Evolutionary conservation across 2,329 filamentous ascomycete species (phyloP).

Genomic region (Dactylellina haptotyla): DNA sequence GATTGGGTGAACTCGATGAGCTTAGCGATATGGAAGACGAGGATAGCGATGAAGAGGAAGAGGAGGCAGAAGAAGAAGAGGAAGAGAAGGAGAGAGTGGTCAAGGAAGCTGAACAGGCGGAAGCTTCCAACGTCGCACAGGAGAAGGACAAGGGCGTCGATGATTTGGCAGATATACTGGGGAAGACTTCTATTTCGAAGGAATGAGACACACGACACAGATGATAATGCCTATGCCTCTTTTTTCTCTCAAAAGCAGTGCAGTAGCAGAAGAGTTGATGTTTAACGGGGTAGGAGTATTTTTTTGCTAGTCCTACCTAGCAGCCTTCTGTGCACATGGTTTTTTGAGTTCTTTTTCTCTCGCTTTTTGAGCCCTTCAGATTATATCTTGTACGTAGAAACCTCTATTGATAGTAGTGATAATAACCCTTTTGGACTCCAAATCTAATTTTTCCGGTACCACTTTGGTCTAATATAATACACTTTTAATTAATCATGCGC

Average conservation of each 20-base stretch:
- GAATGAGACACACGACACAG: background rate
- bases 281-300: too few relatives aligned
- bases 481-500: constrained; percentile 25
- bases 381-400: constrained; percentile 12
- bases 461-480: background rate
- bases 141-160: constrained; percentile 65
- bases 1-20: constrained; percentile 81
- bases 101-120: constrained; percentile 76
- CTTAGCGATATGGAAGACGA: constrained; percentile 88
- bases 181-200: constrained; percentile 54
- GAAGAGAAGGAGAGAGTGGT: constrained; percentile 76
- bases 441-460: background rate
- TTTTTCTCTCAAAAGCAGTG: too few relatives aligned
- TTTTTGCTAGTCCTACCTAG: background rate
- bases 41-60: constrained; percentile 73
- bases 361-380: constrained; percentile 2
- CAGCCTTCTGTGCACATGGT: background rate
- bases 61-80: constrained; percentile 71
- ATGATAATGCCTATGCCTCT: too few relatives aligned
- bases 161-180: constrained; percentile 56
- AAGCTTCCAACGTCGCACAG: constrained; percentile 77
- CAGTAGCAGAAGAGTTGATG: background rate
- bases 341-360: background rate
- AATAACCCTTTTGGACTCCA: background rate
- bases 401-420: constrained; percentile 1